Base-by-base conservation (phyloP, 2,329 filamentous ascomycete species). In the Neobulgaria alba region DNA sequence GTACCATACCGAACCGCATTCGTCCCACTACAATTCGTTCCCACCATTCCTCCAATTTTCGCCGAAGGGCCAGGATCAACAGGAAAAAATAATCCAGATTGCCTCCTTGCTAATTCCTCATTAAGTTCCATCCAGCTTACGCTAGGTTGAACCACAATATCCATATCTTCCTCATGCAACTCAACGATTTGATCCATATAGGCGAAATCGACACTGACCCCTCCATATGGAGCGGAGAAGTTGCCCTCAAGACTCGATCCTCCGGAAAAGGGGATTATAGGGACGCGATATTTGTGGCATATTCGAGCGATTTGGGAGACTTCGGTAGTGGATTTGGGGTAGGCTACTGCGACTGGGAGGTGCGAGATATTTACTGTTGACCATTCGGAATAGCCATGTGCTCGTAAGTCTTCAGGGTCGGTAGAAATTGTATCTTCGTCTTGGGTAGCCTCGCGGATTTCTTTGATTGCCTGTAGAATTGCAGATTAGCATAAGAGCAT, bases 111-210 rank as follows among this genome's bases (percentile, higher is more conserved):
- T 33, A 80, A 60, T 53, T 76, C 65, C 49, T 82, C 77, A 55
- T 95, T 95, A 43, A 95, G 66, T 38, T 84, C 78, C 73, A 93
- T 88, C 88, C 88, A 95, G n/a, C 83, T 82, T 8, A 95, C 81
- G 5, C 84, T 85, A 3, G 89, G 89, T 60, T 95, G 89, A 3
- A 95, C 87, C 3, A 94, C 85, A 36, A 95, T 72, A 54, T 95
- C 89, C 84, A 95, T 87, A 59, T 95, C 89, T 3, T 85, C 82
- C 51, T 84, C 80, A 60, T 94, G 83, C 42, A 95, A 70, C 39
- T 79, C 70, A 20, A 95, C 53, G 18, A 95, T 82, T 54, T 79
- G 69, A 59, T 94, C 82, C 89, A 95, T 95, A 56, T 77, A 77
- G 1, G 78, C 76, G 60, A 95, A 95, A 57, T 95, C 89, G 37